These are phyloP conservation scores for Lactuca sativa DNA, from an alignment of 129 eudicot species.

Conservation along the genomic window DNA sequence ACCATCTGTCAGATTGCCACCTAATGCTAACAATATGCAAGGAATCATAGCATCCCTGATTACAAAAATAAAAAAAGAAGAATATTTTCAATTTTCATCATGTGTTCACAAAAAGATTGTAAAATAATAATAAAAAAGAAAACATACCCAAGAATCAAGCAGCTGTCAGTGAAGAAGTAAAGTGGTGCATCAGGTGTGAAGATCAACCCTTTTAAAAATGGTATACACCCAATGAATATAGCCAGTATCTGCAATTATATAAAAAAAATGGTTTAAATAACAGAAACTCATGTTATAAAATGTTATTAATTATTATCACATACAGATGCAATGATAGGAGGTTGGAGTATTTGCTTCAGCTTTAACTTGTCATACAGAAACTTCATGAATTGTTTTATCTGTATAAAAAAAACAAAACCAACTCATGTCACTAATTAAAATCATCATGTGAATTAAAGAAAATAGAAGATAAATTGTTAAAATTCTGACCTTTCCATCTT, in stretches of 20 bases:
- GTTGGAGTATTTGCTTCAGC: conserved; percentile 94
- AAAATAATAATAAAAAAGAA: conserved; percentile 5
- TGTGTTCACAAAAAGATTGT: neutral
- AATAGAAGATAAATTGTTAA: neutral
- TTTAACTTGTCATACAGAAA: conserved; percentile 76
- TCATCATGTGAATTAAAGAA: neutral
- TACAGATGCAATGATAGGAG: conserved; percentile 99
- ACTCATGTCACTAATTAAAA: neutral
- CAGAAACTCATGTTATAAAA: neutral
- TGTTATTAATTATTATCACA: conserved; percentile 29
- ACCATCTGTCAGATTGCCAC: conserved; percentile 98
- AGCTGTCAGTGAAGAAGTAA: conserved; percentile 93
- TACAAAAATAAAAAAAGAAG: conserved; percentile 1
- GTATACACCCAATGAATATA: conserved; percentile 75
- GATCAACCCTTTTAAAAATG: conserved; percentile 68
- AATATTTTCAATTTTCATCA: neutral
- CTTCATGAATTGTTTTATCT: conserved; percentile 58
- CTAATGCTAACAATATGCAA: conserved; percentile 90
- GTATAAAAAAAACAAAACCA: conserved; percentile 1
- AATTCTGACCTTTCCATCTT: conserved; percentile 53
- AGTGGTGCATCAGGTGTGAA: conserved; percentile 93
- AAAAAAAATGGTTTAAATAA: neutral
- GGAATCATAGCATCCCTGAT: conserved; percentile 99
- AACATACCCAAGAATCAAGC: conserved; percentile 93
- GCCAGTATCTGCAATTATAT: conserved; percentile 63